Percentiles rank a stretch among this genome's conserved stretches.
These are phyloP conservation scores for Claviceps pazoutovae DNA, from an alignment of 2,329 filamentous ascomycete genomes.

Conservation along the genomic window DNA sequence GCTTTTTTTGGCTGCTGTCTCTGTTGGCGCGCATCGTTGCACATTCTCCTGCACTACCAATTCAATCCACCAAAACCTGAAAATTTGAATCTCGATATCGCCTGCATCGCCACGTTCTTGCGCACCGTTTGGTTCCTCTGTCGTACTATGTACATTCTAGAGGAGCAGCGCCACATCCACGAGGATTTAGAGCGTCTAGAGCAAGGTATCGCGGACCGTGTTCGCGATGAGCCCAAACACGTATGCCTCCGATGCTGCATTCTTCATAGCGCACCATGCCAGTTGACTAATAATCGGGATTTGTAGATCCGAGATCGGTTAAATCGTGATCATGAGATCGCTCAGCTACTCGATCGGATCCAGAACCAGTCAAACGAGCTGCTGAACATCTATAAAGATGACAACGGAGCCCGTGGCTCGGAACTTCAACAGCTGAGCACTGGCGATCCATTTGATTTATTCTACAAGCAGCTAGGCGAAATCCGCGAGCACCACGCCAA, in stretches of 20 bases:
- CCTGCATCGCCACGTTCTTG: neutral
- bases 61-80: too few relatives aligned
- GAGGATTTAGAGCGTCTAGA: slow-evolving; percentile 95
- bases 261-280: neutral
- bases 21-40: too few relatives aligned
- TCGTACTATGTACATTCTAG: slow-evolving; percentile 62
- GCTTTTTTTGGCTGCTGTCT: too few relatives aligned
- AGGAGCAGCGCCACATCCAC: slow-evolving; percentile 86
- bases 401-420: slow-evolving; percentile 52
- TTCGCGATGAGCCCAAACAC: slow-evolving; percentile 77
- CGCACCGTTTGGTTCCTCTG: neutral
- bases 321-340: slow-evolving; percentile 82
- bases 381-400: slow-evolving; percentile 72
- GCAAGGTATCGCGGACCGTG: slow-evolving; percentile 80
- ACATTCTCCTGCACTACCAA: too few relatives aligned
- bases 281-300: slow-evolving; percentile 11
- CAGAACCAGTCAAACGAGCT: slow-evolving; percentile 72
- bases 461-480: slow-evolving; percentile 69
- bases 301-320: slow-evolving; percentile 72
- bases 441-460: slow-evolving; percentile 79
- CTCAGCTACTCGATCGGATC: slow-evolving; percentile 75
- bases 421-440: slow-evolving; percentile 76
- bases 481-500: slow-evolving; percentile 80
- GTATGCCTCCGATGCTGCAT: slow-evolving; percentile 34
- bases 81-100: neutral